Evolutionary conservation across 2,329 filamentous ascomycete species (phyloP).

Genomic region (Cladosporium velox): DNA sequence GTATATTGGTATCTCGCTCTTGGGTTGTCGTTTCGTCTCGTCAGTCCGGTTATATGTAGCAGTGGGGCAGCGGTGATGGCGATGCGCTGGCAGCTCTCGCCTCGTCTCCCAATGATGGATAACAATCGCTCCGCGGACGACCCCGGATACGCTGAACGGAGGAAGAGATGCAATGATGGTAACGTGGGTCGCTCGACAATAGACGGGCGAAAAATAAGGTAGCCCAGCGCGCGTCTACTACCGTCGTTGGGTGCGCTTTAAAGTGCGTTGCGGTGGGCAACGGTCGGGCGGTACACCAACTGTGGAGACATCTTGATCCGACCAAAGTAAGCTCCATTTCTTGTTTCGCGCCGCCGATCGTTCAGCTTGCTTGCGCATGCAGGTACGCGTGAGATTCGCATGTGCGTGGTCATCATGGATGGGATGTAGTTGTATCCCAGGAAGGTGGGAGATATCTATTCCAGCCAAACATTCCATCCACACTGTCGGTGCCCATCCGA

Average conservation of each 20-base stretch:
- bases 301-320: not conserved
- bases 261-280: constrained; percentile 5
- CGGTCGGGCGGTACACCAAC: not conserved
- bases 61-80: constrained; percentile 11
- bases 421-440: not conserved
- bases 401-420: not conserved
- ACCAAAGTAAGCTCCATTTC: not conserved
- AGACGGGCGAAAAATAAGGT: constrained; percentile 6
- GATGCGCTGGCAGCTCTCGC: constrained; percentile 16
- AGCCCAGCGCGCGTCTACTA: constrained; percentile 6
- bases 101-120: not conserved
- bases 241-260: not conserved
- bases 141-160: not conserved
- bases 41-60: not conserved
- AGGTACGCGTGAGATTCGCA: constrained; percentile 4
- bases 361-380: constrained; percentile 9
- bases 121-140: not conserved
- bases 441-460: not conserved
- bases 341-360: constrained; percentile 7
- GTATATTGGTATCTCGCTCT: not conserved
- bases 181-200: constrained; percentile 10
- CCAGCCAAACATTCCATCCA: not conserved
- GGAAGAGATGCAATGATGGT: not conserved
- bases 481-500: not conserved
- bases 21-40: constrained; percentile 11